Evolutionary conservation across 768 basidiomycete genomes (phyloP), one percentile per base, ranked within the genome.

Genomic region (Leccinellum rugosiceps): DNA sequence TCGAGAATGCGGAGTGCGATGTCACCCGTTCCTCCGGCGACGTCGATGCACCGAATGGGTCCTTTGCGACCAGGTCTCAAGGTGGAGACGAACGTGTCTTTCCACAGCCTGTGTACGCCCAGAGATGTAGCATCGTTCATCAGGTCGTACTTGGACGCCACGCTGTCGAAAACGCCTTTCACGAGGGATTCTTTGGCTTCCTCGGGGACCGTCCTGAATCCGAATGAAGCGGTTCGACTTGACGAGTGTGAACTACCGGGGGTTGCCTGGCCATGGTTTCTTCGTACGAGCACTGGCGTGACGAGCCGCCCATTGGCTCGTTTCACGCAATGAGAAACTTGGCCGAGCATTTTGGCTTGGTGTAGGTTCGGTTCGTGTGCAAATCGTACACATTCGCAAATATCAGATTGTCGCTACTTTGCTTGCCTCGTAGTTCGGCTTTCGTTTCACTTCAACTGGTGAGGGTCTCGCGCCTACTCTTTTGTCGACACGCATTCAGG

Each of bases 121-220:
- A 98, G 75, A 3, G 97, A 98, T 73, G 94, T 91, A n/a, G 94
- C 92, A 69, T 98, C 97, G 78, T 99, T 99, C 96, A 99, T 97
- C 43, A 98, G 73, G 74, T 98, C 97, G 75, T 99, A 99, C 46
- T 83, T 88, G 34, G 92, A 88, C 44, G 97, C 94, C 56, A 99
- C 97, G 7, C 92, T 96, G 68, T 92, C 86, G 75, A 99, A 99
- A 52, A 99, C 95, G 61, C 83, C 83, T 66, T 91, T 92, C 60
- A 99, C 97, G 47, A 98, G 80, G 2, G 81, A 76, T 75, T 98
- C 96, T 70, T 99, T 99, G 34, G 80, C 72, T 32, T 90, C 86
- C 69, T 92, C 90, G 14, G 90, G 89, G 3, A 99, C 86, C 7
- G 87, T 90, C 73, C 80, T 83, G 81, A 94, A 99, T 26, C 97